Conservation (phyloP, 176 grass and related monocot species). For the Thinopyrum elongatum region DNA sequence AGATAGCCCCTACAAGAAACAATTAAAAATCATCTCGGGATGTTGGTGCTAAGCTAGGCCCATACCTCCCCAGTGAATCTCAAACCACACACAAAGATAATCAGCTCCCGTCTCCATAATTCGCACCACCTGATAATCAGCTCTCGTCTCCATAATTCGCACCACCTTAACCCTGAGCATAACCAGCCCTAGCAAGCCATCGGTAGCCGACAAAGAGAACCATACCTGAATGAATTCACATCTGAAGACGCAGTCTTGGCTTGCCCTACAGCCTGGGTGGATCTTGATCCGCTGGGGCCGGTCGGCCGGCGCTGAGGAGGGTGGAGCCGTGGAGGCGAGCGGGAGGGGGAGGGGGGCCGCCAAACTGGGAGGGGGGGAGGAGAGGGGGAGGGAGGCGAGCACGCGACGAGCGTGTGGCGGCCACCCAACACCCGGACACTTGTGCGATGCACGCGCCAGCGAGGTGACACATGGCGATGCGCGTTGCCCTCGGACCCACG, state of each 20-base stretch:
- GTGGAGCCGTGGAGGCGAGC: not conserved
- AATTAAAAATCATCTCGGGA: not conserved
- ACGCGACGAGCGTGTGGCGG: slow-evolving; percentile 52
- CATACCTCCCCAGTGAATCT: not conserved
- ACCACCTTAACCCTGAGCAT: not conserved
- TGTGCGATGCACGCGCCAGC: slow-evolving; percentile 34
- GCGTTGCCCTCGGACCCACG: slow-evolving; percentile 29
- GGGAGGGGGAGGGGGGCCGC: not conserved
- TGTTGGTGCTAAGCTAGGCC: not conserved
- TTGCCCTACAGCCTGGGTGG: not conserved
- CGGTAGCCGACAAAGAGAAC: not conserved
- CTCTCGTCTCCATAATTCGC: not conserved
- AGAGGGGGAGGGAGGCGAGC: slow-evolving; percentile 12
- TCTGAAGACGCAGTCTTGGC: slow-evolving; percentile 19
- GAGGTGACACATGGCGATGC: slow-evolving; percentile 41
- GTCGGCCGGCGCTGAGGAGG: not conserved
- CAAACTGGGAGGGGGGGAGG: not conserved
- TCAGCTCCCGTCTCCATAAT: not conserved
- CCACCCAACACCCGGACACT: slow-evolving; percentile 48
- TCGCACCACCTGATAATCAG: not conserved
- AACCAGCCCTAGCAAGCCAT: not conserved
- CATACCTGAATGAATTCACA: slow-evolving; percentile 26
- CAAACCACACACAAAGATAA: not conserved
- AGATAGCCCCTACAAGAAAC: not conserved
- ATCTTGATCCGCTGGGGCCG: slow-evolving; percentile 20